These are phyloP conservation scores for Rhizopogon vinicolor DNA, from an alignment of 768 basidiomycete species.

Conservation along the genomic window DNA sequence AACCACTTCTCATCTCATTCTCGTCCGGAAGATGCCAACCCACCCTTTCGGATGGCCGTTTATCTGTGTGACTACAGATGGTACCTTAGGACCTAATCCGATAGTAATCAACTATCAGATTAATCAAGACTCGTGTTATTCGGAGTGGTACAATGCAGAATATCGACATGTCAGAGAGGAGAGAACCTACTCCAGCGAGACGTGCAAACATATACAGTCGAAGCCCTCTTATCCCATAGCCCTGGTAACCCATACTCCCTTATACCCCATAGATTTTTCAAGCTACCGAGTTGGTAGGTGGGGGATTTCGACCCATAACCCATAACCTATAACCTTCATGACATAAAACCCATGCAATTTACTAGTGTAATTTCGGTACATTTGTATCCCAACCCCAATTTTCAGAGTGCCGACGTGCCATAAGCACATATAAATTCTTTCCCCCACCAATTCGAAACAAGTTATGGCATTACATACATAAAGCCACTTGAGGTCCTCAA, in stretches of 20 bases:
- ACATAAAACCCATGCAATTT: neutral
- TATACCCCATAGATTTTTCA: neutral
- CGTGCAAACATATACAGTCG: neutral
- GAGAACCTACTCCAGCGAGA: too few relatives aligned
- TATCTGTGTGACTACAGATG: too few relatives aligned
- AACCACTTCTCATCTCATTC: too few relatives aligned
- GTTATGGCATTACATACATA: conserved; percentile 6
- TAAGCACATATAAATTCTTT: too few relatives aligned
- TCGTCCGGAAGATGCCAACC: too few relatives aligned
- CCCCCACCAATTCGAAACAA: neutral
- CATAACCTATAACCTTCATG: conserved; percentile 9
- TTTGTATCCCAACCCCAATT: neutral
- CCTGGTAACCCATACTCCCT: neutral
- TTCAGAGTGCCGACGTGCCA: too few relatives aligned
- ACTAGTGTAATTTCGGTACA: conserved; percentile 1
- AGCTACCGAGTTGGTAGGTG: neutral
- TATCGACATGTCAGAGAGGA: too few relatives aligned
- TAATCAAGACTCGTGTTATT: too few relatives aligned
- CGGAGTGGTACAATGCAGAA: too few relatives aligned
- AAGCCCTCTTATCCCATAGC: conserved; percentile 5
- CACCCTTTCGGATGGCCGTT: too few relatives aligned
- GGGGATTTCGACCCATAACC: conserved; percentile 1
- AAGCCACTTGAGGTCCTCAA: conserved; percentile 11
- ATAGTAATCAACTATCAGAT: too few relatives aligned
- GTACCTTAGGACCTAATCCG: too few relatives aligned